Evolutionary conservation across 306 rosid genomes (phyloP), one percentile per base, ranked within the genome.

Genomic region (Ochetophila trinervis): DNA sequence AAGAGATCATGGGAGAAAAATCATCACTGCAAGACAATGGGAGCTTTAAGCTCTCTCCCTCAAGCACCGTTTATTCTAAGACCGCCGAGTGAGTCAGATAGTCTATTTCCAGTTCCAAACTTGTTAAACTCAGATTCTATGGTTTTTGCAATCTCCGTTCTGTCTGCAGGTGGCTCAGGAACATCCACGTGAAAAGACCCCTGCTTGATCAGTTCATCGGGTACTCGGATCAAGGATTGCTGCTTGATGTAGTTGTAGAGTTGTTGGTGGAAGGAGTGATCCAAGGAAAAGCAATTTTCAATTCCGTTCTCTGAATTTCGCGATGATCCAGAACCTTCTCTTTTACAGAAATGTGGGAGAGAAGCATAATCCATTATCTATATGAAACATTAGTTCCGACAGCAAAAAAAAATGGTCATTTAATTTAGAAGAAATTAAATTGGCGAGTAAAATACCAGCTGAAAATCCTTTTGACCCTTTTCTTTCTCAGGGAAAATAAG

Each of bases 291-390:
- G 81, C 89, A 90, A 83, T 70, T 84, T 52, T 79, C 82, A 47
- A 54, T 55, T 63, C 89, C 89, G 57, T 72, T 64, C 18, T 66
- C 81, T 36, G 85, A 74, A 72, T 69, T 75, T 36, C 60, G 80
- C 45, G 98, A 93, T 53, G 97, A 83, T 67, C 92, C 85, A 30
- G 97, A 86, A 60, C 94, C 90, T 72, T 84, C 98, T 58, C 27
- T 74, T 81, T 66, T 78, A 78, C 96, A 89, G 87, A 89, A 92
- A 78, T 87, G 95, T 32, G 98, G 98, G 47, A 93, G 93, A 62
- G 93, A 83, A 24, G 73, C 57, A 70, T 85, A 81, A 68, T 93
- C 98, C 93, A 93, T 93, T 78, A 93, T 83, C 98, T 93, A 67
- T 84, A 87, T 42, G 14, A 69, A 53, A 50, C 69, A 64, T 71